These are phyloP conservation scores for Diatrype stigma DNA, from an alignment of 2,329 filamentous ascomycete genomes.

Conservation along the genomic window DNA sequence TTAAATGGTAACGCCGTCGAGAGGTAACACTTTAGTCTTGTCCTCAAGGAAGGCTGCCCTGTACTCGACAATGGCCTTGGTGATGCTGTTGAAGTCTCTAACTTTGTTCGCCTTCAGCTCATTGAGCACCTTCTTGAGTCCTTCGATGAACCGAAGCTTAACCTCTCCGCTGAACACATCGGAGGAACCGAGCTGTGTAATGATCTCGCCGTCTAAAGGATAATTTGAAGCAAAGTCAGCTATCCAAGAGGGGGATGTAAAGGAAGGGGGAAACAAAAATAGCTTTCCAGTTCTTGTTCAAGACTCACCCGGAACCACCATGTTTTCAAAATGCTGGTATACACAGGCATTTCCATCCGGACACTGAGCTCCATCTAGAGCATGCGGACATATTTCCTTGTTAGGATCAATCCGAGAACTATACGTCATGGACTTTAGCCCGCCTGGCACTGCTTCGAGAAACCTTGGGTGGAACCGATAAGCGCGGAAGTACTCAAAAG, in stretches of 20 bases:
- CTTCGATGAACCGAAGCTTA: slow-evolving; percentile 57
- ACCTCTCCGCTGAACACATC: slow-evolving; percentile 61
- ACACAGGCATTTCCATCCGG: slow-evolving; percentile 66
- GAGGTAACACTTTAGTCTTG: slow-evolving; percentile 56
- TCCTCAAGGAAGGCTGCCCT: slow-evolving; percentile 62
- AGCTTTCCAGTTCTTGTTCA: slow-evolving; percentile 13
- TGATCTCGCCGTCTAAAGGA: slow-evolving; percentile 64
- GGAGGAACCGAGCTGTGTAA: slow-evolving; percentile 65
- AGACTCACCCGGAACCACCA: slow-evolving; percentile 71
- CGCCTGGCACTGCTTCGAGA: slow-evolving; percentile 63
- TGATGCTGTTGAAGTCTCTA: slow-evolving; percentile 64
- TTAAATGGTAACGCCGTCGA: slow-evolving; percentile 42
- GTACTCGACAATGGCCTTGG: slow-evolving; percentile 62
- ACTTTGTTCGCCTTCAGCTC: slow-evolving; percentile 56
- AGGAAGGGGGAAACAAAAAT: slow-evolving; percentile 25
- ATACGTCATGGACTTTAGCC: slow-evolving; percentile 86
- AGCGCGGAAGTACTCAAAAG: slow-evolving; percentile 75
- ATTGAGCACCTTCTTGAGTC: slow-evolving; percentile 58
- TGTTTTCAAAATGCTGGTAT: slow-evolving; percentile 73
- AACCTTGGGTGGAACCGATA: slow-evolving; percentile 88
- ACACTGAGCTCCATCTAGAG: slow-evolving; percentile 67
- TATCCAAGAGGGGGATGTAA: slow-evolving; percentile 35
- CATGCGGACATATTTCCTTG: slow-evolving; percentile 71
- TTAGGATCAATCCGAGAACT: slow-evolving; percentile 82
- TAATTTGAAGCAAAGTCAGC: slow-evolving; percentile 40